A percentile compares a stretch with the other conserved stretches of the same genome.
phyloP scores from a whole-genome alignment of 768 basidiomycete genomes.

The Leucogyrophana mollusca region DNA sequence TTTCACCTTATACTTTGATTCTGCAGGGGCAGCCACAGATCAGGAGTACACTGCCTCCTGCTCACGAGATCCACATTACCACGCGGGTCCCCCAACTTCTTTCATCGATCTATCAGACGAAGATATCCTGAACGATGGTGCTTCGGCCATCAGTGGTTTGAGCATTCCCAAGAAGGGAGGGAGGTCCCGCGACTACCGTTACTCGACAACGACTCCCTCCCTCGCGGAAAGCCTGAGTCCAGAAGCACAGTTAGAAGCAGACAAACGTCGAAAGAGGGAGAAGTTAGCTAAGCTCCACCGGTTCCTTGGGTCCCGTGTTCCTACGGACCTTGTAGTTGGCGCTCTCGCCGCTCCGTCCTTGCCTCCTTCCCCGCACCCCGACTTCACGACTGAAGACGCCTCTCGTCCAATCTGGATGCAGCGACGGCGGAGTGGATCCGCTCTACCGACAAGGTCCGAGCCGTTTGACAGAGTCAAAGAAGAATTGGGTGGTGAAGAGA shows the following conservation, averaged over 20 bases:
- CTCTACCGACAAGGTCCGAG: conserved; percentile 49
- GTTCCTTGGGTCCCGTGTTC: conserved; percentile 81
- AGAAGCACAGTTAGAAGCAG: conserved; percentile 57
- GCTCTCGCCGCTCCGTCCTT: conserved; percentile 30
- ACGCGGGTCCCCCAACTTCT: conserved; percentile 37
- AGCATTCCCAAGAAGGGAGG: conserved; percentile 28
- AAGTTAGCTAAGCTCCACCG: conserved; percentile 81
- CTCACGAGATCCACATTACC: conserved; percentile 9
- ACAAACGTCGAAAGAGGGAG: conserved; percentile 68
- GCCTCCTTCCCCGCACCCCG: conserved; percentile 26
- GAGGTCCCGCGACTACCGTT: conserved; percentile 20
- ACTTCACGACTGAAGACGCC: conserved; percentile 24
- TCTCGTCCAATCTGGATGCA: conserved; percentile 42
- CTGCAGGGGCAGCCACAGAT: conserved; percentile 1
- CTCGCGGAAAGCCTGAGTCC: conserved; percentile 48
- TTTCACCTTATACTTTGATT: conserved; percentile 26
- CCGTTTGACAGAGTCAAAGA: conserved; percentile 64
- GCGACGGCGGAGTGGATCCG: conserved; percentile 54
- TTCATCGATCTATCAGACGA: conserved; percentile 72
- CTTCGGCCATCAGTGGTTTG: conserved; percentile 27
- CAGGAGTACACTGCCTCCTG: conserved; percentile 6
- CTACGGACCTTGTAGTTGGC: conserved; percentile 64
- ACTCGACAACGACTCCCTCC: conserved; percentile 43
- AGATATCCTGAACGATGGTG: conserved; percentile 35
- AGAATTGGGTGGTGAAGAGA: conserved; percentile 70